These are phyloP conservation scores for Boletus speciosus DNA, from an alignment of 768 basidiomycete genomes.

Conservation along the genomic window DNA sequence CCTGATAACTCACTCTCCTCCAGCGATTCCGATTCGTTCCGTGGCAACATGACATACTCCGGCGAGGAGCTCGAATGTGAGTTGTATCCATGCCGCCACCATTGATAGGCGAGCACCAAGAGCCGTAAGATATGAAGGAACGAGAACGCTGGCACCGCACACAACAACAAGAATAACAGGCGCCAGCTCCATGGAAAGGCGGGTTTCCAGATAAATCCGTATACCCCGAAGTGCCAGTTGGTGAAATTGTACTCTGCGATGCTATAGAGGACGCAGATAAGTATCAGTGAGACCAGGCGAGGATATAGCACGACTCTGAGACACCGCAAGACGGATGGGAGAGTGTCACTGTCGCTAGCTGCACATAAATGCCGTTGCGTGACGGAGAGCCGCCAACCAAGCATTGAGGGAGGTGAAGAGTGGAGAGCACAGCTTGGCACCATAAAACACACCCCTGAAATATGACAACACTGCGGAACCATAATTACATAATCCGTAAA, in stretches of 20 bases:
- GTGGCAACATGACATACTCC: slow-evolving; percentile 10
- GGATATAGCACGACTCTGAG: neutral
- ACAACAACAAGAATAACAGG: slow-evolving; percentile 11
- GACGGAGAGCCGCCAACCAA: neutral
- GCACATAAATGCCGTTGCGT: neutral
- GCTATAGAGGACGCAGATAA: slow-evolving; percentile 6
- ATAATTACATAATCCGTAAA: too few relatives aligned
- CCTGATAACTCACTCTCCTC: neutral
- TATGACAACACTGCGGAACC: too few relatives aligned
- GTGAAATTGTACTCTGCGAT: slow-evolving; percentile 10
- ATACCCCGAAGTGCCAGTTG: neutral
- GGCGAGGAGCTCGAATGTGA: neutral
- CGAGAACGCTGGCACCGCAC: slow-evolving; percentile 10
- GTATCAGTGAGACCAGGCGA: neutral
- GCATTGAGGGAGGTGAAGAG: slow-evolving; percentile 1
- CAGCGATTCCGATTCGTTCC: slow-evolving; percentile 3
- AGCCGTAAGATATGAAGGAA: slow-evolving; percentile 9
- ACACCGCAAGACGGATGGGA: neutral
- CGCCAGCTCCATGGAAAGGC: slow-evolving; percentile 22
- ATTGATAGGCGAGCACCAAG: neutral
- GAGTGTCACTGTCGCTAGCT: neutral
- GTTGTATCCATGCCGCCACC: neutral
- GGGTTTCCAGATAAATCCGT: slow-evolving; percentile 11
- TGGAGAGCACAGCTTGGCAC: too few relatives aligned
- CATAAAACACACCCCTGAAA: too few relatives aligned